These are phyloP conservation scores for Venturia asperata DNA, from an alignment of 2,329 filamentous ascomycete genomes.

Conservation along the genomic window DNA sequence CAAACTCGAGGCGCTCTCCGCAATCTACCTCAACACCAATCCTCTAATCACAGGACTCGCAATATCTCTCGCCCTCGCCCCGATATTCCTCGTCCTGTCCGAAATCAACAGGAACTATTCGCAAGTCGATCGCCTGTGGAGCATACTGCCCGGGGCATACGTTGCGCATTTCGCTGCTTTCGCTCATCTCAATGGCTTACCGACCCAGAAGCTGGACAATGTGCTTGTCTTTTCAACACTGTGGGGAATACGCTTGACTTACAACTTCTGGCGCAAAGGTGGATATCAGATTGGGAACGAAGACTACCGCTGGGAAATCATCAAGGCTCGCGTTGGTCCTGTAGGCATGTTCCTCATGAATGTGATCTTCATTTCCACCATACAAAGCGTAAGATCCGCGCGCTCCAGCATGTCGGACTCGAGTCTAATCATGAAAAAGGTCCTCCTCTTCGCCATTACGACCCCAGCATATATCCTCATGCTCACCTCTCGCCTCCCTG, in stretches of 20 bases:
- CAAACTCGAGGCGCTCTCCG: constrained; percentile 55
- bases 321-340: constrained; percentile 58
- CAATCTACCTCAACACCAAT: constrained; percentile 78
- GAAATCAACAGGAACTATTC: constrained; percentile 92
- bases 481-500: constrained; percentile 58
- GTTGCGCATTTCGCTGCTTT: constrained; percentile 78
- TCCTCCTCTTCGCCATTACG: constrained; percentile 72
- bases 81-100: constrained; percentile 65
- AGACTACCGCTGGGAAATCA: constrained; percentile 85
- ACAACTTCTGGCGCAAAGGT: constrained; percentile 94
- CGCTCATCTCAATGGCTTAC: constrained; percentile 66
- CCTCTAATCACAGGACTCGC: constrained; percentile 71
- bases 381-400: constrained; percentile 52
- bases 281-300: constrained; percentile 85
- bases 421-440: constrained; percentile 30
- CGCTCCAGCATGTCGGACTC: neutral
- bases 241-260: constrained; percentile 90
- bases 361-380: constrained; percentile 76
- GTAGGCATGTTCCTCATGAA: constrained; percentile 77
- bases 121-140: constrained; percentile 93
- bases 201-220: constrained; percentile 64
- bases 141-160: constrained; percentile 78
- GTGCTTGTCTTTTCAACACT: constrained; percentile 61
- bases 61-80: constrained; percentile 62
- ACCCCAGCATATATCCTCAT: constrained; percentile 79